phyloP scores from a whole-genome alignment of 306 rosid species.

The Gleditsia sinensis region DNA sequence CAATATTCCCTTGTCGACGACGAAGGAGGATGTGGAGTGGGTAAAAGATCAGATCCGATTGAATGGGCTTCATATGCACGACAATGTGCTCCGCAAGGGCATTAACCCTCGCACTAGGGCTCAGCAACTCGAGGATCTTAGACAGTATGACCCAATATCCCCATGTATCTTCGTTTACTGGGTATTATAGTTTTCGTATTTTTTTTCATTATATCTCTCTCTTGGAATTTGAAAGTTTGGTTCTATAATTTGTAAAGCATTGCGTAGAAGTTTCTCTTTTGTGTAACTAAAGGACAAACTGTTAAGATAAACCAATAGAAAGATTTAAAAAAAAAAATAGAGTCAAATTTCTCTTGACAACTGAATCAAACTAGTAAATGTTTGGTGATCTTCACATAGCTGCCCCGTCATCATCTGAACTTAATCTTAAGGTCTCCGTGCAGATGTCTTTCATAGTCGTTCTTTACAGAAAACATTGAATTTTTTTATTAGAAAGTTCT shows the following conservation, averaged over 20 bases:
- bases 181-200: not conserved
- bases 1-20: conserved; percentile 27
- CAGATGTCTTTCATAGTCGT: not conserved
- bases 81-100: conserved; percentile 79
- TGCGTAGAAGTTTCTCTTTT: not conserved
- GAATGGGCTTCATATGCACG: conserved; percentile 74
- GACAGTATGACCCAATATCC: conserved; percentile 42
- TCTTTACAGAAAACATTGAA: not conserved
- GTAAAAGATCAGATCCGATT: conserved; percentile 62
- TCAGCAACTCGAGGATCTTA: conserved; percentile 76
- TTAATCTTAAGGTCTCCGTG: no score
- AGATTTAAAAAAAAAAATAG: no score
- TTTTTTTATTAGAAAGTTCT: not conserved
- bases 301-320: not conserved
- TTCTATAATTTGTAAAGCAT: not conserved
- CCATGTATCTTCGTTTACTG: not conserved
- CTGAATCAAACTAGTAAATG: not conserved
- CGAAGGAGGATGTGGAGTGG: conserved; percentile 74
- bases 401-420: not conserved
- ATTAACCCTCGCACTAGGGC: conserved; percentile 83
- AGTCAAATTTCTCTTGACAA: not conserved
- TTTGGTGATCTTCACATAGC: not conserved
- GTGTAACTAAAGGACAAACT: not conserved
- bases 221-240: not conserved
- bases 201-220: not conserved